Conservation (phyloP, 2,329 filamentous ascomycete genomes). For the Pyrenophora tritici-repentis region DNA sequence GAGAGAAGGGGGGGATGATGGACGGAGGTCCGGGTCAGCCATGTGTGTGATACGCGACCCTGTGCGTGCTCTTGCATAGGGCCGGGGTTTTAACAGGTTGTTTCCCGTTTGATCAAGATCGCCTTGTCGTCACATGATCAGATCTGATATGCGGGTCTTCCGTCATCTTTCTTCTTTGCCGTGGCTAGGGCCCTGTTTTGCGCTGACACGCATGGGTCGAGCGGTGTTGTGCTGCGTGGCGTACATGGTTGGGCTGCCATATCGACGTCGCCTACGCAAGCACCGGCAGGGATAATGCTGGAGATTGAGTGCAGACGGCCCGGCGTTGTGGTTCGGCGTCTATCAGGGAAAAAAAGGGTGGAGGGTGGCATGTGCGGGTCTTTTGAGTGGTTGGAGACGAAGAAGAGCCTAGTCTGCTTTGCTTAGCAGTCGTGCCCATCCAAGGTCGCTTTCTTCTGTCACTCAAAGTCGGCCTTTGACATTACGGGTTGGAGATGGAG, state of each 20-base stretch:
- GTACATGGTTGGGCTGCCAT: conserved; percentile 14
- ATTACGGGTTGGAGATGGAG: no score
- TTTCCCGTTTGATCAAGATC: no score
- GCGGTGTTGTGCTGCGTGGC: conserved; percentile 14
- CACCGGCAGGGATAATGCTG: conserved; percentile 1
- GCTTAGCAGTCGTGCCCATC: no score
- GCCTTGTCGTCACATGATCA: conserved; percentile 4
- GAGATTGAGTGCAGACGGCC: neutral
- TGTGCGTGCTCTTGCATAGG: neutral
- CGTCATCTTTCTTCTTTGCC: neutral
- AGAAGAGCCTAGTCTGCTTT: no score
- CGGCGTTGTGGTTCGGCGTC: conserved; percentile 5
- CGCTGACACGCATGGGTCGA: conserved; percentile 9
- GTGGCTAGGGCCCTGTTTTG: neutral
- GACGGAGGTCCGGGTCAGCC: neutral
- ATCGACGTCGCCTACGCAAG: neutral
- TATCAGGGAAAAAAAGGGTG: neutral
- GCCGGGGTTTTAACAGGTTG: neutral
- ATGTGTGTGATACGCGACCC: neutral
- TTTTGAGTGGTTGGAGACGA: no score
- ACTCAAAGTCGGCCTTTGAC: no score
- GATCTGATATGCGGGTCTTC: neutral
- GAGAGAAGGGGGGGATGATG: neutral
- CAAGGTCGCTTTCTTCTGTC: no score
- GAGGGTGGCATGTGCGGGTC: neutral